Conservation (phyloP, 345 rosid genomes). For the Crucihimalaya himalaica region DNA sequence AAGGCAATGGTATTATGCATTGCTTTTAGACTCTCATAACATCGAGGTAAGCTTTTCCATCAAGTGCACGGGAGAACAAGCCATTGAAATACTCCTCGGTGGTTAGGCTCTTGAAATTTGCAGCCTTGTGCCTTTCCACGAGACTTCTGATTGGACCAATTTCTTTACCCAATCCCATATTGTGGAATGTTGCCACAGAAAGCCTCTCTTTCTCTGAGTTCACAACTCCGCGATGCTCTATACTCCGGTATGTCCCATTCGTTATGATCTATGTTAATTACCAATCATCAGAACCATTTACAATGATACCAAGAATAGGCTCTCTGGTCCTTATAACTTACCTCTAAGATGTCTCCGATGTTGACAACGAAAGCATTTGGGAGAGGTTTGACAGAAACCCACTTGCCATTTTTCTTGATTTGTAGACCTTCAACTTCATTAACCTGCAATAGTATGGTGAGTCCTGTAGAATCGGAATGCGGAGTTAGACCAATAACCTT, state of each 20-base stretch:
- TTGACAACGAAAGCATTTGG: slow-evolving; percentile 28
- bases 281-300: slow-evolving; percentile 4
- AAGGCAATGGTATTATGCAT: background rate
- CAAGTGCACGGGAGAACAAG: slow-evolving; percentile 22
- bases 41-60: slow-evolving; percentile 41
- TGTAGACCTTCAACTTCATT: slow-evolving; percentile 55
- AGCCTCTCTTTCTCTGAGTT: slow-evolving; percentile 43
- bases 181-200: slow-evolving; percentile 40
- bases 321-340: background rate
- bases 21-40: slow-evolving; percentile 25
- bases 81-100: slow-evolving; percentile 25
- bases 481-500: slow-evolving; percentile 43
- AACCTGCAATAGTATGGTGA: slow-evolving; percentile 54
- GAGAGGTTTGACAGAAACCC: slow-evolving; percentile 40
- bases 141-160: slow-evolving; percentile 39
- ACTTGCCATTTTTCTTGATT: slow-evolving; percentile 45
- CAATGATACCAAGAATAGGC: background rate
- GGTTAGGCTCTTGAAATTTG: slow-evolving; percentile 29
- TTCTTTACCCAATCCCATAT: slow-evolving; percentile 22
- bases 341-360: slow-evolving; percentile 32
- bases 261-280: slow-evolving; percentile 39
- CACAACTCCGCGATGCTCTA: slow-evolving; percentile 43
- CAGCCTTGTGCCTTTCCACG: slow-evolving; percentile 26
- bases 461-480: slow-evolving; percentile 49
- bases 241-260: slow-evolving; percentile 44